Evolutionary conservation across 306 rosid genomes (phyloP), one percentile per base, ranked within the genome.

Genomic region (Herpetospermum pedunculosum): DNA sequence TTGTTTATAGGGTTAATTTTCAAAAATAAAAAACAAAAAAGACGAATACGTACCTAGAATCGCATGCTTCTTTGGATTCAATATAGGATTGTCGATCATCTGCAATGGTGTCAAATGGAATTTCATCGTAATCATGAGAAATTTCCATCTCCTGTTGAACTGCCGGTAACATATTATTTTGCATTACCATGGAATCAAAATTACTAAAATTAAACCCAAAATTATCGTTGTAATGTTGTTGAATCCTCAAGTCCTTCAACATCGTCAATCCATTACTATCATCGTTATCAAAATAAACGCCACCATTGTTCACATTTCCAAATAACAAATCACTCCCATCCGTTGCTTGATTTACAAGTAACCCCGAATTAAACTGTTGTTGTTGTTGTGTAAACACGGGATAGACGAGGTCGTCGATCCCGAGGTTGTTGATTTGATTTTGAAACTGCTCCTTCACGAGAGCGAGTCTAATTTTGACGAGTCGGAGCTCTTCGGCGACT

Each of bases 41-140:
- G 0, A 48, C n/a, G n/a, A 48, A 16, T 55, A n/a, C 16, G n/a
- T 70, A 85, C 87, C 87, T 83, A 8, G 87, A 83, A 7, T 85
- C 82, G 21, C 80, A 80, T 18, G 75, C 68, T 25, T 76, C 87
- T 40, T 73, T 77, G 35, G 80, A 78, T 50, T 82, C 82, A 3
- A 77, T 53, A 41, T 67, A 67, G 0, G 72, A 67, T 23, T 41
- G 53, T 23, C 72, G 72, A 26, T 85, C 84, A 74, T 83, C 85
- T 3, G 58, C 81, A 37, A 81, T 55, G 2, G 76, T 74, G 67
- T 80, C 78, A 32, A 80, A 83, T 0, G 87, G 80, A n/a, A 78
- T 48, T 35, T 83, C 83, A 37, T 76, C 82, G 13, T 79, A 74
- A 2, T 7, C 72, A 40, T 67, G 72, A 67, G 72, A 67, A 71